A percentile compares a stretch with the other conserved stretches of the same genome.
Evolutionary conservation across 1,284 basidiomycete genomes (phyloP).

Genomic region (Sporisorium sorghi): DNA sequence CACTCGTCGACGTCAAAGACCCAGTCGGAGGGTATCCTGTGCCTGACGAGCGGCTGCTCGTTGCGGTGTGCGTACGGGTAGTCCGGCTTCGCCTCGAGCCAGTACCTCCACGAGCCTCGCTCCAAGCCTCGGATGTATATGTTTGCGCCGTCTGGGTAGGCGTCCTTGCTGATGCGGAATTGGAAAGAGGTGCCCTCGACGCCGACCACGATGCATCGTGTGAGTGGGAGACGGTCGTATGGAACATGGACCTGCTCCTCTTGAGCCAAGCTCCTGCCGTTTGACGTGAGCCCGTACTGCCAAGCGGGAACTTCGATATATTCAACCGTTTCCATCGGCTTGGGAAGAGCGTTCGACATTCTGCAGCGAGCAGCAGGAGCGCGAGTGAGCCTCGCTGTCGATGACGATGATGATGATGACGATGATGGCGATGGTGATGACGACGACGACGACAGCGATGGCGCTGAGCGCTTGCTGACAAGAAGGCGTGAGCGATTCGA

Average conservation of each 20-base stretch:
- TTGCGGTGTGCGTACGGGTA: background rate
- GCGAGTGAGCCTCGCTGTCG: background rate
- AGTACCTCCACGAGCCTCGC: background rate
- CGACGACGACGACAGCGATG: too few relatives aligned
- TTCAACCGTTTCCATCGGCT: too few relatives aligned
- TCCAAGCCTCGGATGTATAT: background rate
- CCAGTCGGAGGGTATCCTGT: background rate
- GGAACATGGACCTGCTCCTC: background rate
- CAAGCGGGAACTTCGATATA: background rate
- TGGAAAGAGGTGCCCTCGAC: slow-evolving; percentile 3
- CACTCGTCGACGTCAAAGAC: background rate
- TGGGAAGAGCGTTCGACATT: background rate
- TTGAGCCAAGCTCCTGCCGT: background rate
- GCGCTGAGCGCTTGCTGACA: too few relatives aligned
- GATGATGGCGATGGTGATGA: background rate
- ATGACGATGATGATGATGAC: background rate
- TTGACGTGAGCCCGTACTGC: slow-evolving; percentile 1
- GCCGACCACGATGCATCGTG: slow-evolving; percentile 6
- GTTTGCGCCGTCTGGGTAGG: slow-evolving; percentile 14
- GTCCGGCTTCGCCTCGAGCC: slow-evolving; percentile 7
- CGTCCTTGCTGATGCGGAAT: slow-evolving; percentile 15
- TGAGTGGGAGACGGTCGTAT: background rate
- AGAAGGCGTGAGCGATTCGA: too few relatives aligned
- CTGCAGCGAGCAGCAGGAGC: background rate
- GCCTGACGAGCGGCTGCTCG: background rate